Conservation (phyloP, 2,329 filamentous ascomycete species). For the Teratosphaeria nubilosa region DNA sequence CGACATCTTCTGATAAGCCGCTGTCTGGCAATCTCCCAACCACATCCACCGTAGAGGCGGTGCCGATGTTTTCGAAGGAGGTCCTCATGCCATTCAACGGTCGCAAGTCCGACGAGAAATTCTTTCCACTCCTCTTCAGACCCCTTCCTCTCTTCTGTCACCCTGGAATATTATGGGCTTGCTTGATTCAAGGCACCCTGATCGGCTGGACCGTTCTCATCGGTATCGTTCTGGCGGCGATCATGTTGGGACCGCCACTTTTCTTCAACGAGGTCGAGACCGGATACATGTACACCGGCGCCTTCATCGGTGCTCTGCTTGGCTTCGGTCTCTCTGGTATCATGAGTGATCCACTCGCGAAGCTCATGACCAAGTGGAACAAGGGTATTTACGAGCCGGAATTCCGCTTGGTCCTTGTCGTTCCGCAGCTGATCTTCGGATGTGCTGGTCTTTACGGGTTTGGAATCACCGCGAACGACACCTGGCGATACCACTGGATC, state of each 20-base stretch:
- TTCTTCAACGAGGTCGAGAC: slow-evolving; percentile 73
- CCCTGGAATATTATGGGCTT: slow-evolving; percentile 73
- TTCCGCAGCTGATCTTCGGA: slow-evolving; percentile 71
- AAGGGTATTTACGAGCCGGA: slow-evolving; percentile 82
- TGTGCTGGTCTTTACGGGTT: slow-evolving; percentile 76
- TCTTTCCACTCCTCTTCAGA: slow-evolving; percentile 54
- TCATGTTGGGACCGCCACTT: slow-evolving; percentile 70
- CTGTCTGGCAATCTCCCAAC: not conserved
- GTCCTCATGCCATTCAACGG: slow-evolving; percentile 57
- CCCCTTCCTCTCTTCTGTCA: slow-evolving; percentile 77
- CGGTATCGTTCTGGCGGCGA: slow-evolving; percentile 68
- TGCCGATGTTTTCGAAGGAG: slow-evolving; percentile 12
- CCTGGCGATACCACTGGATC: slow-evolving; percentile 55
- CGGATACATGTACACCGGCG: slow-evolving; percentile 78
- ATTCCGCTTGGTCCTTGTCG: slow-evolving; percentile 72
- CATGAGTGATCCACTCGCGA: slow-evolving; percentile 63
- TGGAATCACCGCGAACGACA: slow-evolving; percentile 58
- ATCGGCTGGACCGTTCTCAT: slow-evolving; percentile 97
- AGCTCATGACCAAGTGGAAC: slow-evolving; percentile 62
- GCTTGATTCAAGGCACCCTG: slow-evolving; percentile 74
- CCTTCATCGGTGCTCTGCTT: slow-evolving; percentile 71
- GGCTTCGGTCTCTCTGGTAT: slow-evolving; percentile 69
- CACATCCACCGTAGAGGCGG: not conserved
- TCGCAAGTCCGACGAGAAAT: slow-evolving; percentile 67
- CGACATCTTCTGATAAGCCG: slow-evolving; percentile 1